Evolutionary conservation across 768 basidiomycete species (phyloP).

Genomic region (Xerocomellus dryophilus): DNA sequence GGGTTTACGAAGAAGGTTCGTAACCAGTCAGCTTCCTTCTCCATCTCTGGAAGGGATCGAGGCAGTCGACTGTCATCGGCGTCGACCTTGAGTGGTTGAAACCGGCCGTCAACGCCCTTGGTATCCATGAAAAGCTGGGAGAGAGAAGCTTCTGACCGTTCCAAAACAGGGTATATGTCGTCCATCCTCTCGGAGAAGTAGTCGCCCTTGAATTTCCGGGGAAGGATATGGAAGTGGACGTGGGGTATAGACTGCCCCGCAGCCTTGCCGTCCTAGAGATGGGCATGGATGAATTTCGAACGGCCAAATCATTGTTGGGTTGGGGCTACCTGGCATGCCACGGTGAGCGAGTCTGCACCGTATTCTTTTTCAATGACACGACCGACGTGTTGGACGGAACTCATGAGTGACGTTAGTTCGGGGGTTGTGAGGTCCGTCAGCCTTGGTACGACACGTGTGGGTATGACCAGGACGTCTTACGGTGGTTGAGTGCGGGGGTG

Average conservation of each 20-base stretch:
- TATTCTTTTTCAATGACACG: conserved; percentile 78
- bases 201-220: conserved; percentile 71
- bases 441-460: conserved; percentile 53
- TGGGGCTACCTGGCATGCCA: conserved; percentile 77
- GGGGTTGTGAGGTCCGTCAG: conserved; percentile 52
- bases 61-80: conserved; percentile 67
- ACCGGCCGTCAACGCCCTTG: conserved; percentile 14
- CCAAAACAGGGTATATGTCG: conserved; percentile 77
- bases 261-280: conserved; percentile 74
- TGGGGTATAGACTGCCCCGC: conserved; percentile 75
- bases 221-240: conserved; percentile 94
- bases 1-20: conserved; percentile 45
- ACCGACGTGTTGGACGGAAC: conserved; percentile 75
- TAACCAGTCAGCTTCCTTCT: conserved; percentile 72
- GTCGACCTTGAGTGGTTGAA: conserved; percentile 53
- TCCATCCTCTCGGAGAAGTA: conserved; percentile 62
- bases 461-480: conserved; percentile 62
- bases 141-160: conserved; percentile 56
- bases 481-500: not conserved
- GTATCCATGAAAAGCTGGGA: conserved; percentile 35
- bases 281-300: conserved; percentile 5
- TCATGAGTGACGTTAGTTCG: conserved; percentile 81
- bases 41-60: conserved; percentile 72
- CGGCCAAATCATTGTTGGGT: not conserved
- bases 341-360: conserved; percentile 76